Conservation (phyloP, 208 protist species). For the Vickermania ingenoplastis region DNA sequence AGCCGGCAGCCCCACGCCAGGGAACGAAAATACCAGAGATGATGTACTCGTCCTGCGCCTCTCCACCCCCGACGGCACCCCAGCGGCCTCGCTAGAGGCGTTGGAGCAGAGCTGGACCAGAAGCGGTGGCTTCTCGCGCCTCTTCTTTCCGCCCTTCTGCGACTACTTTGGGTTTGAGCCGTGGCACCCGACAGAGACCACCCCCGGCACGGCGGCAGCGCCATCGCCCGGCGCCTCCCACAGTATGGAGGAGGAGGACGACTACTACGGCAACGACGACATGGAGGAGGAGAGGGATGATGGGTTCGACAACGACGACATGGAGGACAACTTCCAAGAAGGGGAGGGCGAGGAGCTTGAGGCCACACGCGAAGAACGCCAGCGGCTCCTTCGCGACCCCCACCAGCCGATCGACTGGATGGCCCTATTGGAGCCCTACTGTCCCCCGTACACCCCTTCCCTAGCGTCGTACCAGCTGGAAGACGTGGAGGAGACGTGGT, state of each 20-base stretch:
- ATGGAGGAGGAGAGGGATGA: slow-evolving; percentile 9
- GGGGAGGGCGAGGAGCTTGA: slow-evolving; percentile 1
- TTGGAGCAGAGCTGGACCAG: slow-evolving; percentile 33
- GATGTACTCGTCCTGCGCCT: background rate
- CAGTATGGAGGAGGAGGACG: slow-evolving; percentile 4
- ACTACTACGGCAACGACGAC: slow-evolving; percentile 1
- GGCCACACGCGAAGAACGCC: background rate
- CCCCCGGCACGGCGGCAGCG: background rate
- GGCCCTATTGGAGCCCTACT: slow-evolving; percentile 76
- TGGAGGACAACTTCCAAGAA: background rate
- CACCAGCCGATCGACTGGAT: slow-evolving; percentile 72
- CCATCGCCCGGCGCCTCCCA: background rate
- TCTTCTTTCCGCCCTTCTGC: slow-evolving; percentile 56
- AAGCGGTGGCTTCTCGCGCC: slow-evolving; percentile 18
- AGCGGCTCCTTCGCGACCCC: slow-evolving; percentile 20
- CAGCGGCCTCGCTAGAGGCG: slow-evolving; percentile 12
- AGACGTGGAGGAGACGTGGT: slow-evolving; percentile 27
- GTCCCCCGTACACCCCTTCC: slow-evolving; percentile 50
- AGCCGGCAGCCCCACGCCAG: background rate
- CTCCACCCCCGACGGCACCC: background rate
- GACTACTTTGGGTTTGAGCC: slow-evolving; percentile 68
- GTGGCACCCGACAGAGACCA: slow-evolving; percentile 11
- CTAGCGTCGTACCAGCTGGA: slow-evolving; percentile 17
- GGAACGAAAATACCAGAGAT: slow-evolving; percentile 6
- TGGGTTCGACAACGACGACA: slow-evolving; percentile 4